Conservation (phyloP, 768 basidiomycete species). For the Amanita phalloides region DNA sequence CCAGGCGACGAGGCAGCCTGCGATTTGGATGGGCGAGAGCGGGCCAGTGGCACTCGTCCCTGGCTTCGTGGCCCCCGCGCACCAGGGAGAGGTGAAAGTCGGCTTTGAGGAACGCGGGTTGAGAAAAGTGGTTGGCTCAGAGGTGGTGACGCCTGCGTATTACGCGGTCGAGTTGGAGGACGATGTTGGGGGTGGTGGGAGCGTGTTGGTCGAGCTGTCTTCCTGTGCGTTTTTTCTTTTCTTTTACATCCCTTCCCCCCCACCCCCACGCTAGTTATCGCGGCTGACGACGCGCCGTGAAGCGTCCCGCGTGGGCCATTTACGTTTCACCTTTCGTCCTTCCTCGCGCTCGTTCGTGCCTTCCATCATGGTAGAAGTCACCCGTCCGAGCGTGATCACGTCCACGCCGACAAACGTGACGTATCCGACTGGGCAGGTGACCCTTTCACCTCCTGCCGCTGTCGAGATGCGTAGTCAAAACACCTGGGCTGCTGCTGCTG, state of each 20-base stretch:
- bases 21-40: slow-evolving; percentile 86
- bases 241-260: neutral
- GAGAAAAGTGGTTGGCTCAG: slow-evolving; percentile 36
- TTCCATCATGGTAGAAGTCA: slow-evolving; percentile 58
- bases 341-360: slow-evolving; percentile 21
- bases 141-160: slow-evolving; percentile 41
- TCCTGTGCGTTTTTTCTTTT: slow-evolving; percentile 35
- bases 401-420: slow-evolving; percentile 36
- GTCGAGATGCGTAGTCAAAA: slow-evolving; percentile 22
- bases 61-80: slow-evolving; percentile 23
- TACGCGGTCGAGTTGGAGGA: slow-evolving; percentile 51
- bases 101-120: slow-evolving; percentile 53
- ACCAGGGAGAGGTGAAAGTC: slow-evolving; percentile 19
- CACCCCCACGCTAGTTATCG: no score
- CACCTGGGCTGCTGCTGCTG: no score
- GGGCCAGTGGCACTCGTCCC: slow-evolving; percentile 53
- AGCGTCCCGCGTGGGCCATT: slow-evolving; percentile 71
- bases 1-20: slow-evolving; percentile 73
- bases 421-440: slow-evolving; percentile 41
- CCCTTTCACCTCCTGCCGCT: slow-evolving; percentile 24
- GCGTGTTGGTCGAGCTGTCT: slow-evolving; percentile 46
- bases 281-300: neutral
- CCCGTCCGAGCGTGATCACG: slow-evolving; percentile 51
- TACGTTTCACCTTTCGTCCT: slow-evolving; percentile 52
- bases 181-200: slow-evolving; percentile 29